Conservation (phyloP, 805 yeast species). For the Isabelozyma pseudorhagii region DNA sequence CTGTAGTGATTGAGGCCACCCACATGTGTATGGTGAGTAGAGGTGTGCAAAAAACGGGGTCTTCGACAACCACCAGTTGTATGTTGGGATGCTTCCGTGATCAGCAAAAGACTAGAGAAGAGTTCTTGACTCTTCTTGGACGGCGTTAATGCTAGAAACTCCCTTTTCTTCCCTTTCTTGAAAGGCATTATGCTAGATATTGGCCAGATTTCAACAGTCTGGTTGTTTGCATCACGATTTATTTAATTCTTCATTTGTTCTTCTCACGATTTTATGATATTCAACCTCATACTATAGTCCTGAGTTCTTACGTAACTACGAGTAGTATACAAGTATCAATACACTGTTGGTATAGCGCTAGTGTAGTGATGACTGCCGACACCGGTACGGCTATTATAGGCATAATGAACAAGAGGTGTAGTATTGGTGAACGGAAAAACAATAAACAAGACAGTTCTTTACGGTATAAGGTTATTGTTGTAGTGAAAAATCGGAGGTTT, state of each 20-base stretch:
- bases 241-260: slow-evolving; percentile 2
- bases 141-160: slow-evolving; percentile 37
- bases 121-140: slow-evolving; percentile 78
- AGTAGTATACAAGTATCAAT: neutral
- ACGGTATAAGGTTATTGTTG: too few relatives aligned
- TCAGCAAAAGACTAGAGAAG: slow-evolving; percentile 94
- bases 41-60: slow-evolving; percentile 94
- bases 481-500: too few relatives aligned
- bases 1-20: slow-evolving; percentile 95
- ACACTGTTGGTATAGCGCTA: neutral
- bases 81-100: slow-evolving; percentile 96
- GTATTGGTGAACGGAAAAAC: too few relatives aligned
- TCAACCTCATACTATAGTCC: slow-evolving; percentile 21
- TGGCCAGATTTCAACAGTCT: neutral
- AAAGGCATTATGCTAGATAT: slow-evolving; percentile 2
- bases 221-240: neutral
- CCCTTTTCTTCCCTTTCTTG: slow-evolving; percentile 4
- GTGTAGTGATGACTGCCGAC: too few relatives aligned
- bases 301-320: neutral
- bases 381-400: too few relatives aligned
- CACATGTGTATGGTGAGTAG: slow-evolving; percentile 99
- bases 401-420: too few relatives aligned
- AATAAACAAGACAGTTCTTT: too few relatives aligned
- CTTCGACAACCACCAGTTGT: slow-evolving; percentile 90
- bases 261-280: slow-evolving; percentile 25